Percentiles rank a stretch among this genome's conserved stretches.
Evolutionary conservation across 441 rosid genomes (phyloP).

Genomic region (Geranium incanum): DNA sequence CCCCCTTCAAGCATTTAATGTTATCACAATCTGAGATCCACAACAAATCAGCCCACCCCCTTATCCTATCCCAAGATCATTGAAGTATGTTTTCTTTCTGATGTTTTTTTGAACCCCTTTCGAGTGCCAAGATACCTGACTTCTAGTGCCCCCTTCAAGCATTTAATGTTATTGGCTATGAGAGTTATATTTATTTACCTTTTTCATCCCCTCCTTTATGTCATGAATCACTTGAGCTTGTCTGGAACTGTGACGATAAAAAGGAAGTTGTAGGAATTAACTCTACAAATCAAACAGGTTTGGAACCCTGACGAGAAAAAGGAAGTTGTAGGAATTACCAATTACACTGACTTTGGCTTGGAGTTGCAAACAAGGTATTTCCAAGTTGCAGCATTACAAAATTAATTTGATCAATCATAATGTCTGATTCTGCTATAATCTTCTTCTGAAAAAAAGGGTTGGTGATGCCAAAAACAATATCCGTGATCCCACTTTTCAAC

Average conservation of each 20-base stretch:
- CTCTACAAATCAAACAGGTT: constrained; percentile 44
- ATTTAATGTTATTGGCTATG: background rate
- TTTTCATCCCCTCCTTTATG: background rate
- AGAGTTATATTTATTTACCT: background rate
- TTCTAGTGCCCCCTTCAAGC: background rate
- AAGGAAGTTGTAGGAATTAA: background rate
- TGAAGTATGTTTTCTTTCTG: no score
- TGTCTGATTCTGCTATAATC: constrained; percentile 16
- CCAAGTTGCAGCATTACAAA: background rate
- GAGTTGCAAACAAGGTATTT: constrained; percentile 78
- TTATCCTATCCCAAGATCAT: no score
- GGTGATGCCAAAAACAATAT: constrained; percentile 40
- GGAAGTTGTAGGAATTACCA: constrained; percentile 85
- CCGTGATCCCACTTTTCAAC: constrained; percentile 68
- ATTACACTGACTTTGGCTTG: constrained; percentile 84
- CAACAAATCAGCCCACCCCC: no score
- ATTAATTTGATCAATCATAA: background rate
- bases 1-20: no score
- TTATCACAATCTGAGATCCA: no score
- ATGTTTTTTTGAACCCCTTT: no score
- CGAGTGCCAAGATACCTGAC: no score
- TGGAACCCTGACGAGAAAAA: constrained; percentile 79
- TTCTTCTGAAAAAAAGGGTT: constrained; percentile 33
- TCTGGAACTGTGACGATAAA: background rate
- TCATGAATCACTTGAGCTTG: constrained; percentile 4